These are phyloP conservation scores for Spirogloea muscicola DNA, from an alignment of 139 green algal species.

Conservation along the genomic window DNA sequence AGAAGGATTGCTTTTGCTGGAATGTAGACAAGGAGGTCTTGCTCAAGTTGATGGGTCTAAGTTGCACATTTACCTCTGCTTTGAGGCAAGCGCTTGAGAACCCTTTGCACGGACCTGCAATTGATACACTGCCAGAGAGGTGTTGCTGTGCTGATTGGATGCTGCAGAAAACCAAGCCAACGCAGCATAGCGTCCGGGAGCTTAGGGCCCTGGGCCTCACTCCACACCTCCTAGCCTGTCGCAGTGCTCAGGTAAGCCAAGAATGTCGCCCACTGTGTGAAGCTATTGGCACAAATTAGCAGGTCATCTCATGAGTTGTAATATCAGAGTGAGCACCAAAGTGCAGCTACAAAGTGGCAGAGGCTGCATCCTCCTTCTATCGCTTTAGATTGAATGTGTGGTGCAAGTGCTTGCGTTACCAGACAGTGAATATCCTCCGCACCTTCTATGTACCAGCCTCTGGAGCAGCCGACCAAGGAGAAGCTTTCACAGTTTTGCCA, in stretches of 20 bases:
- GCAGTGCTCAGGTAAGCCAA: slow-evolving; percentile 54
- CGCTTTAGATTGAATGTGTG: too few relatives aligned
- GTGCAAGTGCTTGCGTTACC: too few relatives aligned
- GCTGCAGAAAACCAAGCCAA: slow-evolving; percentile 98
- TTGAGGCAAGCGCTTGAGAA: not conserved
- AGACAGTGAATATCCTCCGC: too few relatives aligned
- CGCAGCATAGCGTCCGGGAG: slow-evolving; percentile 90
- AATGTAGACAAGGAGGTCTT: too few relatives aligned
- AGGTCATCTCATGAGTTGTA: too few relatives aligned
- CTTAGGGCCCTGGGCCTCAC: slow-evolving; percentile 87
- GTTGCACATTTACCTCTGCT: not conserved
- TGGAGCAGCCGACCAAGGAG: slow-evolving; percentile 72
- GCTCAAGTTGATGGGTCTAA: too few relatives aligned
- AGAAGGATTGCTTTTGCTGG: too few relatives aligned
- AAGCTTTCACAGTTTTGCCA: slow-evolving; percentile 98
- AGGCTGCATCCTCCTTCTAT: too few relatives aligned
- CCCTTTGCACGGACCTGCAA: not conserved
- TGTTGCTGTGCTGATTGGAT: slow-evolving; percentile 26
- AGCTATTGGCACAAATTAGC: too few relatives aligned
- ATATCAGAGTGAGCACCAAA: too few relatives aligned
- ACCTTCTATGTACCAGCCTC: slow-evolving; percentile 55
- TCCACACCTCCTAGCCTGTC: slow-evolving; percentile 84
- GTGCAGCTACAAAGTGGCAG: too few relatives aligned
- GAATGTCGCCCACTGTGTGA: too few relatives aligned
- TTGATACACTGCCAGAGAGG: not conserved